A percentile compares a stretch with the other conserved stretches of the same genome.
These are phyloP conservation scores for Trichophaea hybrida DNA, from an alignment of 2,329 filamentous ascomycete species.

Conservation along the genomic window DNA sequence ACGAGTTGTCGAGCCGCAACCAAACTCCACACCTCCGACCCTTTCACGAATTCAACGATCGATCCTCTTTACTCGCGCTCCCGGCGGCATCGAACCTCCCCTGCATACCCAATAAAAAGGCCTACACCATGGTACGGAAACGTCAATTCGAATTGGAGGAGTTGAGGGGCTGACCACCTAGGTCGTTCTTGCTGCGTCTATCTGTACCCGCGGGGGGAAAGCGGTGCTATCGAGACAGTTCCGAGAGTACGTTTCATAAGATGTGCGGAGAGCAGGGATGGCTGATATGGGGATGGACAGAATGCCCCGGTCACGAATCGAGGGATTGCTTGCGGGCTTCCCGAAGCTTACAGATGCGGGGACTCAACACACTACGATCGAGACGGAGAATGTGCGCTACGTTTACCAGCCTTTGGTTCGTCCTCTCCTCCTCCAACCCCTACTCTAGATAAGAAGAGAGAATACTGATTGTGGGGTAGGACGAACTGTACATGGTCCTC, in stretches of 20 bases:
- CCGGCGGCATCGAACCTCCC: not conserved
- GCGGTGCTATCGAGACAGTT: slow-evolving; percentile 96
- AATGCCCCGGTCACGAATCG: slow-evolving; percentile 90
- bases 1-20: not conserved
- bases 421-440: not conserved
- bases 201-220: slow-evolving; percentile 96
- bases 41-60: not conserved
- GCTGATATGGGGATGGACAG: slow-evolving; percentile 6
- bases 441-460: not conserved
- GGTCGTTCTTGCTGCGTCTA: slow-evolving; percentile 97
- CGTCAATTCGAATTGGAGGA: not conserved
- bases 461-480: slow-evolving; percentile 31
- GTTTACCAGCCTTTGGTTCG: slow-evolving; percentile 76
- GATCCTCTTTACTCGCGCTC: not conserved
- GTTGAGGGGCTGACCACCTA: slow-evolving; percentile 30
- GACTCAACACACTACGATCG: slow-evolving; percentile 94
- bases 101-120: not conserved
- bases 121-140: not conserved
- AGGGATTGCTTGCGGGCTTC: slow-evolving; percentile 90
- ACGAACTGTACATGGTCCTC: slow-evolving; percentile 98
- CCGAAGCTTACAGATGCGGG: slow-evolving; percentile 93
- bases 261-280: not conserved
- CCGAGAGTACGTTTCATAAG: slow-evolving; percentile 44
- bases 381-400: slow-evolving; percentile 98
- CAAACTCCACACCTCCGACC: not conserved